A percentile compares a stretch with the other conserved stretches of the same genome.
These are phyloP conservation scores for Leccinum olivaceopallidum DNA, from an alignment of 768 basidiomycete species.

Conservation along the genomic window DNA sequence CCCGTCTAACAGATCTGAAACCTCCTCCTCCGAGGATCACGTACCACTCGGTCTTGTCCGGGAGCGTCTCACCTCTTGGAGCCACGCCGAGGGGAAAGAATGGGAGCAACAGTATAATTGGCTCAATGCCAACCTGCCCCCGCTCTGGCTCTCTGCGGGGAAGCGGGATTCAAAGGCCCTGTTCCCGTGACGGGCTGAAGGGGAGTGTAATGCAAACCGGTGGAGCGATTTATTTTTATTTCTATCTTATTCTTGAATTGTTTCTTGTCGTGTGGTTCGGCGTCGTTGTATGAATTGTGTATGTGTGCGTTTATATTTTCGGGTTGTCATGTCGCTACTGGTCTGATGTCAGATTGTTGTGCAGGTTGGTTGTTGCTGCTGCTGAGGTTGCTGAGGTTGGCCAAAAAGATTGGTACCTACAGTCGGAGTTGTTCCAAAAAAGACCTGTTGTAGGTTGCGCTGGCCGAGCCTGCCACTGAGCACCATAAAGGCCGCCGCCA, in stretches of 20 bases:
- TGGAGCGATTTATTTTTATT: neutral
- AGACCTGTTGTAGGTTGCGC: no score
- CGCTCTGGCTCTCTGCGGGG: neutral
- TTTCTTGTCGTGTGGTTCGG: neutral
- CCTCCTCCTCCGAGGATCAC: constrained; percentile 13
- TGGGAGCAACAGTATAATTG: neutral
- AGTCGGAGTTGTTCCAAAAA: no score
- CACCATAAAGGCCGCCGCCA: no score
- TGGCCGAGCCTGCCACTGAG: no score
- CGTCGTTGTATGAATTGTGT: neutral
- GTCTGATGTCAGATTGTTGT: no score
- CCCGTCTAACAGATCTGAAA: constrained; percentile 16
- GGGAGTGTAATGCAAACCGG: neutral
- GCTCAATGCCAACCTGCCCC: neutral
- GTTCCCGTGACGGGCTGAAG: neutral
- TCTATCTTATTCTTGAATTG: neutral
- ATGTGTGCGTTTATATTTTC: neutral
- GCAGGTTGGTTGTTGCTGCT: no score
- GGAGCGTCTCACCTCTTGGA: constrained; percentile 6
- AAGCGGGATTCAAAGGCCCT: neutral
- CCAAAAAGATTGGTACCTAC: no score
- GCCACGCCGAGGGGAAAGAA: neutral
- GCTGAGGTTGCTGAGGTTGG: no score
- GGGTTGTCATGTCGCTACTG: neutral
- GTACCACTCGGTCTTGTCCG: constrained; percentile 17